Percentiles rank a stretch among this genome's conserved stretches.
Evolutionary conservation across 108 stramenopile genomes (phyloP).

Genomic region (Asterionellopsis glacialis): DNA sequence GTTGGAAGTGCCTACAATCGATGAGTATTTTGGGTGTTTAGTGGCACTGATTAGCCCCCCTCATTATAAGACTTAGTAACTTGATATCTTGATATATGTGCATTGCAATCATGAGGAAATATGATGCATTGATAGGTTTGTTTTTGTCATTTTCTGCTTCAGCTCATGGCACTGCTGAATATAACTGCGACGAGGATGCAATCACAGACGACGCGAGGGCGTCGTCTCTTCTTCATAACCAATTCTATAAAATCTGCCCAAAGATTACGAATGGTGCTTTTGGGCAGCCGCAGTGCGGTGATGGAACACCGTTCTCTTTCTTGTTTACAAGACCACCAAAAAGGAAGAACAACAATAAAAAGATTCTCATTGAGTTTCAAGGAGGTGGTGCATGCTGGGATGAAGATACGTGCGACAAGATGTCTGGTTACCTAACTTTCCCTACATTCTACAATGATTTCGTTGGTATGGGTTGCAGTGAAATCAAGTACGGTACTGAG

Average conservation of each 20-base stretch:
- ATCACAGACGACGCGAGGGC: neutral
- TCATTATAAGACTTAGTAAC: too few species aligned
- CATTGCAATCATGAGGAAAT: too few species aligned
- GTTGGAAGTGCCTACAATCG: too few species aligned
- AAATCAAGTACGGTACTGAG: slow-evolving; percentile 21
- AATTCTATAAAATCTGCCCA: slow-evolving; percentile 1
- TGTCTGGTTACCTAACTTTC: slow-evolving; percentile 22
- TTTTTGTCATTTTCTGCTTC: too few species aligned
- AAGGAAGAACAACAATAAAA: slow-evolving; percentile 16
- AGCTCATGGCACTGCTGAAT: too few species aligned
- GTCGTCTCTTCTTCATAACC: neutral
- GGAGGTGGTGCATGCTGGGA: slow-evolving; percentile 66
- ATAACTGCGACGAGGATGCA: neutral
- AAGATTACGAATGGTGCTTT: slow-evolving; percentile 2
- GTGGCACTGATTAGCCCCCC: too few species aligned
- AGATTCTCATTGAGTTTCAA: slow-evolving; percentile 45
- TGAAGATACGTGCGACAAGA: slow-evolving; percentile 29
- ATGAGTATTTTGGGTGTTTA: too few species aligned
- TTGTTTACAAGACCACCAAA: slow-evolving; percentile 33
- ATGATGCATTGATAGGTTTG: too few species aligned
- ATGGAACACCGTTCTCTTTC: slow-evolving; percentile 50
- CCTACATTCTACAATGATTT: slow-evolving; percentile 22
- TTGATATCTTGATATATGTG: too few species aligned
- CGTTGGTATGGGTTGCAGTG: slow-evolving; percentile 29
- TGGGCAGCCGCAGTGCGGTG: slow-evolving; percentile 45